phyloP scores from a whole-genome alignment of 176 grass and related monocot species.

The Triticum dicoccoides region DNA sequence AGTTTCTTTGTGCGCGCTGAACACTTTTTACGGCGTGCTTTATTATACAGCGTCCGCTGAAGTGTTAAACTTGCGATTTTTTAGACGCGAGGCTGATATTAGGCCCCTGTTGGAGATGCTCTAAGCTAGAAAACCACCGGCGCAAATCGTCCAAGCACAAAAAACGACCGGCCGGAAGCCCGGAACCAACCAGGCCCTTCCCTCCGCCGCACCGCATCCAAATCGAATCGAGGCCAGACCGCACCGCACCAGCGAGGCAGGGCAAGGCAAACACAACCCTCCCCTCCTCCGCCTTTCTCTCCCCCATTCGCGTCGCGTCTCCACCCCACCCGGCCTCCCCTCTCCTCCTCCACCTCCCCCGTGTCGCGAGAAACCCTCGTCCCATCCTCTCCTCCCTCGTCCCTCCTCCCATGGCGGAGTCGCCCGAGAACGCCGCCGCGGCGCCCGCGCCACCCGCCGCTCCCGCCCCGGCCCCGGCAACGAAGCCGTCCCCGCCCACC shows the following conservation, averaged over 20 bases:
- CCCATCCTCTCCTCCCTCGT: not conserved
- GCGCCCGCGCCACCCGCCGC: not conserved
- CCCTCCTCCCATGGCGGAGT: conserved; percentile 58
- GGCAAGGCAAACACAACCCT: too few species aligned
- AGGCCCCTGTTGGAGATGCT: too few species aligned
- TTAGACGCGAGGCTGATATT: too few species aligned
- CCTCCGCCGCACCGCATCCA: too few species aligned
- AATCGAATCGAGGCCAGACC: not conserved
- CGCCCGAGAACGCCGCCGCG: conserved; percentile 40
- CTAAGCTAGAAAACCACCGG: too few species aligned
- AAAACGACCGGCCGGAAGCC: not conserved
- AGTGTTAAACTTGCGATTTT: too few species aligned
- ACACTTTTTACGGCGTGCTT: too few species aligned
- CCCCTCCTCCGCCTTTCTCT: not conserved
- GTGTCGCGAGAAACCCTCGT: conserved; percentile 43
- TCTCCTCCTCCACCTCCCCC: not conserved
- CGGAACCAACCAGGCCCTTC: too few species aligned
- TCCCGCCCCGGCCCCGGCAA: not conserved
- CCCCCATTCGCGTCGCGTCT: conserved; percentile 10
- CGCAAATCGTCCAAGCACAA: not conserved
- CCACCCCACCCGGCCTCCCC: not conserved
- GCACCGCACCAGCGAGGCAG: too few species aligned
- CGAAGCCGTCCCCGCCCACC: not conserved
- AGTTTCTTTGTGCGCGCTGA: too few species aligned
- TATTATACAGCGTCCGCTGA: too few species aligned